Evolutionary conservation across 768 basidiomycete species (phyloP).

Genomic region (Dendrothele bispora): DNA sequence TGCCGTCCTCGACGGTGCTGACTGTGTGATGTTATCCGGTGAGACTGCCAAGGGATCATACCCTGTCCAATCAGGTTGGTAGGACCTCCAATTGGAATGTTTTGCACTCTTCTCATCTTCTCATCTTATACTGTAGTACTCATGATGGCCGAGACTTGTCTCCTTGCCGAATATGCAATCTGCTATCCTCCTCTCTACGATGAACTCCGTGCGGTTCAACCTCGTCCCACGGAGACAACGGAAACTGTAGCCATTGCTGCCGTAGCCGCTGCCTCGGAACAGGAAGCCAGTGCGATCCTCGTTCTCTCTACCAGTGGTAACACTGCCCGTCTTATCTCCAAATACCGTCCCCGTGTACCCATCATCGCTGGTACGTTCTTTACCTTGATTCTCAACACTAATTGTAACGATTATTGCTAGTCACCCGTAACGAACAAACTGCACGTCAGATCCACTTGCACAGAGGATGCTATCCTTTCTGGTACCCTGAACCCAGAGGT

Average conservation of each 20-base stretch:
- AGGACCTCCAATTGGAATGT: neutral
- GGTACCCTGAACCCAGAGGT: conserved; percentile 94
- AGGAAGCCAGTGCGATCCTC: conserved; percentile 91
- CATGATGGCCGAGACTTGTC: conserved; percentile 99
- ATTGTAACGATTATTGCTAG: conserved; percentile 36
- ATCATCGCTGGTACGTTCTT: conserved; percentile 83
- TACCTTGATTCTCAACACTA: neutral
- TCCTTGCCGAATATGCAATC: conserved; percentile 93
- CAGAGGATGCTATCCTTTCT: conserved; percentile 96
- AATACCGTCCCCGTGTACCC: conserved; percentile 91
- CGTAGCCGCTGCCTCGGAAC: conserved; percentile 93
- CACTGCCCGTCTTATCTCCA: conserved; percentile 93
- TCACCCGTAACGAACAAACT: conserved; percentile 95
- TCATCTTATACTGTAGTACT: conserved; percentile 71
- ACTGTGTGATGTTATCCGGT: conserved; percentile 99
- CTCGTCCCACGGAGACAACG: conserved; percentile 87
- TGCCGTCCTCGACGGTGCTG: conserved; percentile 96
- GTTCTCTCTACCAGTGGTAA: conserved; percentile 97
- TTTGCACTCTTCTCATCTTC: conserved; percentile 6
- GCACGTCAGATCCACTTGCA: conserved; percentile 96
- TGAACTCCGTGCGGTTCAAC: conserved; percentile 75
- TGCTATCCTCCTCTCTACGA: conserved; percentile 95
- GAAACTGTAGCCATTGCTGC: conserved; percentile 97
- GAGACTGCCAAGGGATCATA: conserved; percentile 99
- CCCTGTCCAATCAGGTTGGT: conserved; percentile 89